Conservation (phyloP, 495 filamentous ascomycete species). For the Emericellopsis terricola region DNA sequence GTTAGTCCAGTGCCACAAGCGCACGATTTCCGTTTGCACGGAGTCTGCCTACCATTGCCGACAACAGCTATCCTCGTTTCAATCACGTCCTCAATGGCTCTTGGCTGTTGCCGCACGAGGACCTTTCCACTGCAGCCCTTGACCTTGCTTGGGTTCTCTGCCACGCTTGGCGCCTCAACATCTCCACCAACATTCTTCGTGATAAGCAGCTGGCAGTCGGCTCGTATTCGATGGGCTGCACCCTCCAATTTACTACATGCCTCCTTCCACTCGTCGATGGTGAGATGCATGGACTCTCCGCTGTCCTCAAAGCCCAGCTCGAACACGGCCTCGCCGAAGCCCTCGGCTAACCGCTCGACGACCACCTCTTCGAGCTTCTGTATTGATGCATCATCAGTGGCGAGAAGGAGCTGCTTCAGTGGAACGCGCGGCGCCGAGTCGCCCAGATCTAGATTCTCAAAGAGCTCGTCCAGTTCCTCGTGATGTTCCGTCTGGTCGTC, state of each 20-base stretch:
- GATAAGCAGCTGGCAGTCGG: conserved; percentile 62
- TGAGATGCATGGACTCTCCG: conserved; percentile 77
- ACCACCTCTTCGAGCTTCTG: conserved; percentile 45
- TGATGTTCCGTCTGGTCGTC: conserved; percentile 38
- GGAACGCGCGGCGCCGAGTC: conserved; percentile 51
- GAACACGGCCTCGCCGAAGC: conserved; percentile 79
- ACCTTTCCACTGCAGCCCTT: conserved; percentile 64
- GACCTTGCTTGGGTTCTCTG: conserved; percentile 36
- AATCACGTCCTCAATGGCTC: conserved; percentile 67
- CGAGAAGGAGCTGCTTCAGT: conserved; percentile 63
- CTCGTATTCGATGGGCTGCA: conserved; percentile 45
- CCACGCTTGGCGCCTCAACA: conserved; percentile 40
- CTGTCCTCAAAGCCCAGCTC: conserved; percentile 86
- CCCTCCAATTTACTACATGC: conserved; percentile 50
- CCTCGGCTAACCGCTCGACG: conserved; percentile 55
- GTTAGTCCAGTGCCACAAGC: conserved; percentile 1
- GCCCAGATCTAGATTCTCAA: conserved; percentile 68
- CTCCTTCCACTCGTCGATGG: conserved; percentile 58
- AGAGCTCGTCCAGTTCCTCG: conserved; percentile 76
- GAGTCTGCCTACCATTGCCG: conserved; percentile 62
- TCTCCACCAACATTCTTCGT: conserved; percentile 81
- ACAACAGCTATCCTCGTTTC: conserved; percentile 96
- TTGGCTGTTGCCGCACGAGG: conserved; percentile 57
- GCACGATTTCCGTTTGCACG: too few relatives aligned
- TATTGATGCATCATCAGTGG: conserved; percentile 30